Conservation (phyloP, 257 asterid species). For the Nicotiana tomentosiformis region DNA sequence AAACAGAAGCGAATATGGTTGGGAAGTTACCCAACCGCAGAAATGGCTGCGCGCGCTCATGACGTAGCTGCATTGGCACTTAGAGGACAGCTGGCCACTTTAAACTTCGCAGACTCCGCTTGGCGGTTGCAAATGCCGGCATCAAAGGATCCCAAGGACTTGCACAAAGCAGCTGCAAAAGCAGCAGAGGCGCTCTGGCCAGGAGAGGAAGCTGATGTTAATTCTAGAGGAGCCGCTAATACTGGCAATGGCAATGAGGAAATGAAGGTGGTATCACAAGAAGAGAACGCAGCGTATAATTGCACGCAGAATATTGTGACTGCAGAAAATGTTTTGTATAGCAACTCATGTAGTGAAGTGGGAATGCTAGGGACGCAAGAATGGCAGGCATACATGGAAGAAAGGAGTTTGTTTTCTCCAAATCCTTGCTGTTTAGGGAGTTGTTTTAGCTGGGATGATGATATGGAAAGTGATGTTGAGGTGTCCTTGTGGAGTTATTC, state of each 20-base stretch:
- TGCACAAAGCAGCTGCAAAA: constrained; percentile 39
- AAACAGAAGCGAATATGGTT: constrained; percentile 60
- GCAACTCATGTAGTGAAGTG: background rate
- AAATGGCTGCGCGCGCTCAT: constrained; percentile 80
- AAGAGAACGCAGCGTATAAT: background rate
- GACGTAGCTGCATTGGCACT: constrained; percentile 72
- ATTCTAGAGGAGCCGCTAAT: no score
- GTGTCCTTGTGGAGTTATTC: constrained; percentile 54
- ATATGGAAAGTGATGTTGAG: constrained; percentile 47
- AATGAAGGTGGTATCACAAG: background rate
- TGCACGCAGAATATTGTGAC: background rate
- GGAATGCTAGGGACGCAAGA: constrained; percentile 8
- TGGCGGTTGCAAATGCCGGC: constrained; percentile 40
- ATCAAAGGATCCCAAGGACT: constrained; percentile 35
- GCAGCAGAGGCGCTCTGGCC: constrained; percentile 50
- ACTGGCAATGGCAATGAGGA: background rate
- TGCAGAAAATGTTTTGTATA: background rate
- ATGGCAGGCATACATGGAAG: constrained; percentile 23
- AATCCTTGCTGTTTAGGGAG: constrained; percentile 29
- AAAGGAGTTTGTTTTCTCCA: constrained; percentile 57
- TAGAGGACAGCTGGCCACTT: constrained; percentile 40
- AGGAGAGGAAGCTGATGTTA: background rate
- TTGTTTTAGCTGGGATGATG: constrained; percentile 31
- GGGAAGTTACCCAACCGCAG: constrained; percentile 61
- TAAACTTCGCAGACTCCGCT: constrained; percentile 61